Evolutionary conservation across 495 filamentous ascomycete genomes (phyloP), one percentile per base, ranked within the genome.

Genomic region (Aspergillus indologenus): DNA sequence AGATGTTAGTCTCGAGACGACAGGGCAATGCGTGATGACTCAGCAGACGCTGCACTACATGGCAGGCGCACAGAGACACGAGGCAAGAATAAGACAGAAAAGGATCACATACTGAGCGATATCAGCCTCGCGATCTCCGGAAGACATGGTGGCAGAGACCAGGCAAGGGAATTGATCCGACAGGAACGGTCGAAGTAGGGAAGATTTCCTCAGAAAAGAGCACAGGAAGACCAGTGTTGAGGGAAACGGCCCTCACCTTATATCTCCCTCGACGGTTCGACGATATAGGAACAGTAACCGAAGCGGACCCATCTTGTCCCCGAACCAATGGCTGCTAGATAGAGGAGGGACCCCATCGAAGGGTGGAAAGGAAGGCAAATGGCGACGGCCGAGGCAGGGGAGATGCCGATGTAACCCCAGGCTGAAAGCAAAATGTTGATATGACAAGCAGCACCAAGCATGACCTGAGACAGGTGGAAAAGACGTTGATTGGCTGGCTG

Each of bases 351-450:
- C 12, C 57, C 53, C 57, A 54, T 60, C 57, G 46, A 23, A 53
- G 52, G 54, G 31, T 51, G 22, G 59, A 61, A 49, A 52, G 34
- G 47, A 34, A 61, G 51, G 47, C 56, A 54, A 60, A 54, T 59
- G 22, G 50, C 58, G 45, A 42, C 26, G 61, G 34, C 50, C 45
- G 49, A 60, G 57, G 53, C 50, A 58, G 45, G 31, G 22, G 29
- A 50, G 49, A 61, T 60, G 61, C 64, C 66, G 55, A 71, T 71
- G 73, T 71, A 73, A 75, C 71, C 73, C 65, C 68, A 65, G 59
- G 42, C 60, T 59, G 61, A 53, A 61, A 63, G 57, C 53, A 53
- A 63, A 29, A 60, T 24, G 22, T 24, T 9, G 60, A 61, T 60
- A 60, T 65, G 61, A 59, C 62, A 63, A 65, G 61, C 49, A 47